Conservation (phyloP, 1,284 basidiomycete species). For the Hymenochaete sp. region DNA sequence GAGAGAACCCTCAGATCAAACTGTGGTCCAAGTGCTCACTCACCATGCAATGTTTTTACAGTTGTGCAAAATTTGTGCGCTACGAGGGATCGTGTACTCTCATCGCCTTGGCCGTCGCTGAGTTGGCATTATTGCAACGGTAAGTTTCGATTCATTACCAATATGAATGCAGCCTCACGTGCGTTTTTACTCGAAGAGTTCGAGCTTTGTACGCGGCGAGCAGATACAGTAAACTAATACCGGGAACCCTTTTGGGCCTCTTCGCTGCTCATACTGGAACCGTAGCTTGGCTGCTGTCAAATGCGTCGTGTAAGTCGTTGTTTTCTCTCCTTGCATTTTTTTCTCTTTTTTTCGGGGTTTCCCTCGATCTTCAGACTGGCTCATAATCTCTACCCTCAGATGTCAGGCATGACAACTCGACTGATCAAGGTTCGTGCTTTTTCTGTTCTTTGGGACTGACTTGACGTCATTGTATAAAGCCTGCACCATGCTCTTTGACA, state of each 20-base stretch:
- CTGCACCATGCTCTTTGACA: constrained; percentile 12
- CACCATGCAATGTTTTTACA: not conserved
- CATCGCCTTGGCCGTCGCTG: constrained; percentile 8
- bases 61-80: constrained; percentile 4
- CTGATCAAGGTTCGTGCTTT: not conserved
- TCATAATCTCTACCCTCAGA: constrained; percentile 1
- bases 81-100: constrained; percentile 14
- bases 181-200: not conserved
- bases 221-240: constrained; percentile 2
- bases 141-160: not conserved
- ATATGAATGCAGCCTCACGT: not conserved
- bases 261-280: constrained; percentile 1
- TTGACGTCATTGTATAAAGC: not conserved
- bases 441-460: not conserved
- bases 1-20: not conserved
- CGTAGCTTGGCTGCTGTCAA: constrained; percentile 9
- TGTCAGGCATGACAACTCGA: constrained; percentile 1
- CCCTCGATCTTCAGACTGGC: too few relatives aligned
- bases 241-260: not conserved
- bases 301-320: not conserved
- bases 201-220: constrained; percentile 5
- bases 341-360: too few relatives aligned
- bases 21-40: not conserved
- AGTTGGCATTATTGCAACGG: constrained; percentile 9
- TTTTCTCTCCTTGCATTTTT: too few relatives aligned